phyloP scores from a whole-genome alignment of 768 basidiomycete genomes.

The Pleurotus tuber-regium region DNA sequence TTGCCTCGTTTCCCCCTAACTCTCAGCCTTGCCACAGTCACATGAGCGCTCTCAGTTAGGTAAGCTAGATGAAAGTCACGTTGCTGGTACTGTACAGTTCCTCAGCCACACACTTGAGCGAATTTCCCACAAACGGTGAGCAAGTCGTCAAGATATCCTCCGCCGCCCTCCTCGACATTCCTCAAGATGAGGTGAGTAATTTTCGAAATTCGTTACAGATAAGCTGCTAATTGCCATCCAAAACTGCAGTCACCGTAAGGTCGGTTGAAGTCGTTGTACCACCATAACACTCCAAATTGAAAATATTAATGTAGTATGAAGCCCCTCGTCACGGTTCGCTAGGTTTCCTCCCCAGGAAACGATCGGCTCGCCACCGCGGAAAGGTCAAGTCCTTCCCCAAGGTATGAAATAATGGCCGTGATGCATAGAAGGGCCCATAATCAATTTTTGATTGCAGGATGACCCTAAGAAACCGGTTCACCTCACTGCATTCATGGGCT shows the following conservation, averaged over 20 bases:
- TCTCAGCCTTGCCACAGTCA: no score
- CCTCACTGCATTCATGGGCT: constrained; percentile 97
- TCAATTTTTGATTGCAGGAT: constrained; percentile 56
- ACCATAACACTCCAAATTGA: constrained; percentile 22
- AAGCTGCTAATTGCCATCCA: constrained; percentile 10
- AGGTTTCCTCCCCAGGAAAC: constrained; percentile 96
- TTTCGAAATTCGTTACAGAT: constrained; percentile 14
- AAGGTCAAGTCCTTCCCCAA: constrained; percentile 99
- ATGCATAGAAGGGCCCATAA: neutral
- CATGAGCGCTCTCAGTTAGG: neutral
- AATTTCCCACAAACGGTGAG: constrained; percentile 1
- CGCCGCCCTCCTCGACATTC: constrained; percentile 35
- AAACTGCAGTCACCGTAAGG: constrained; percentile 79
- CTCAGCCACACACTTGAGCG: constrained; percentile 8
- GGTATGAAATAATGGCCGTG: constrained; percentile 46
- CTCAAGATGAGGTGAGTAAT: constrained; percentile 63
- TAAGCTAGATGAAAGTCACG: neutral
- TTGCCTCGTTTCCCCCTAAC: no score
- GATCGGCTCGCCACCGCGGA: constrained; percentile 95
- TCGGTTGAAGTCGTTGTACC: constrained; percentile 29
- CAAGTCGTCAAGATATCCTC: neutral
- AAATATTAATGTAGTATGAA: constrained; percentile 68
- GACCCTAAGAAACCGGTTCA: constrained; percentile 99
- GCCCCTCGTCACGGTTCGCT: constrained; percentile 98
- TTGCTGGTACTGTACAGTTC: constrained; percentile 12